Evolutionary conservation across 2,329 filamentous ascomycete species (phyloP), one percentile per base, ranked within the genome.

Genomic region (Talaromyces sp.): DNA sequence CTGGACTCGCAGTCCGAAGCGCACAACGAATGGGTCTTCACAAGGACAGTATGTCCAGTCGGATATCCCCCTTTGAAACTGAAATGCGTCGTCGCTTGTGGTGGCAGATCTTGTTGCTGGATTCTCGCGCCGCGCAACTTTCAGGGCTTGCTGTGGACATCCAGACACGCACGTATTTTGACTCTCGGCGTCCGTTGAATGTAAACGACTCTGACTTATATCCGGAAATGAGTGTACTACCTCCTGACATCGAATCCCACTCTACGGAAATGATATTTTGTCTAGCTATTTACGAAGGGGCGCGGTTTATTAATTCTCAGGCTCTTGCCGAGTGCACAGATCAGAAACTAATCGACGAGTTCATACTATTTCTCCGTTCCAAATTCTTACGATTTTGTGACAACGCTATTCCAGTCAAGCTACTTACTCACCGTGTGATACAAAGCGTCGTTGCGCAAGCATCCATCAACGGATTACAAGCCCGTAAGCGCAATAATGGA

Each of bases 71-170:
- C 32, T 58, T 58, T 5, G 56, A 58, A 14, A 24, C 50, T 21
- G 56, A 58, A 53, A 46, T 58, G 32, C 56, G 56, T 3, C 50
- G 32, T 19, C 56, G 56, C 13, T 26, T 58, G 17, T 58, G 56
- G 56, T 58, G 56, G 56, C 56, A 58, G 50, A 52, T 58, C 4
- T 31, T 35, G 6, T 21, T 54, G 14, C 21, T 58, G 4, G 56
- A 58, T 31, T 38, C 32, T 38, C 35, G 56, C 11, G 32, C 51
- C 14, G 56, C 56, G 24, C 49, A 38, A 21, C 31, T 53, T n/a
- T 26, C 50, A 41, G 56, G 50, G 7, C 38, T 51, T 19, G 24
- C 50, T 19, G 14, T 51, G n/a, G 32, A 53, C 26, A 29, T 38
- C 11, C 32, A 41, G 35, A 51, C 24, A 21, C 35, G 52, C 19